These are phyloP conservation scores for Tulasnella sp. DNA, from an alignment of 768 basidiomycete genomes.

Conservation along the genomic window DNA sequence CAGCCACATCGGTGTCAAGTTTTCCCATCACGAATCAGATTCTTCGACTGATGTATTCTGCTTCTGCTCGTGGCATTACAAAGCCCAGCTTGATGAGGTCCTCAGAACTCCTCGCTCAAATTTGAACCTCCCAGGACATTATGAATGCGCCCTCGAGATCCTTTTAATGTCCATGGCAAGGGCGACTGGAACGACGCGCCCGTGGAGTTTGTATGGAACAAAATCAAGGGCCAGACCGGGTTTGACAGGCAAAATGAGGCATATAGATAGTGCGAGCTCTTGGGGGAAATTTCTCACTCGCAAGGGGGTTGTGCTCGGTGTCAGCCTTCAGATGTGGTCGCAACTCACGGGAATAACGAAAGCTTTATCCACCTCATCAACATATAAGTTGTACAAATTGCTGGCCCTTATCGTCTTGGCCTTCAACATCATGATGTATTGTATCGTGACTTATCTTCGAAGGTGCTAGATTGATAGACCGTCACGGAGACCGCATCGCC, in stretches of 20 bases:
- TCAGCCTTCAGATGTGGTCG: conserved; percentile 66
- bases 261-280: conserved; percentile 54
- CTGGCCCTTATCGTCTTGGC: too few species aligned
- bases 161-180: conserved; percentile 41
- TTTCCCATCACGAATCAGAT: too few species aligned
- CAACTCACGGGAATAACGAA: conserved; percentile 69
- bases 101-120: too few species aligned
- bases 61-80: too few species aligned
- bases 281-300: conserved; percentile 54
- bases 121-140: too few species aligned
- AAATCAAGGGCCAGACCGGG: conserved; percentile 37
- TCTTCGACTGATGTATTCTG: too few species aligned
- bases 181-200: conserved; percentile 42
- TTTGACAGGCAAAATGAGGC: conserved; percentile 61
- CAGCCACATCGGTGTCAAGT: too few species aligned
- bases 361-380: conserved; percentile 46
- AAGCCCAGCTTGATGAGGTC: too few species aligned
- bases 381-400: background rate
- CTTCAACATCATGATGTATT: background rate
- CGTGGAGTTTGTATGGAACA: conserved; percentile 65
- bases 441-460: conserved; percentile 58
- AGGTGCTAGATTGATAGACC: conserved; percentile 64
- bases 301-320: conserved; percentile 59
- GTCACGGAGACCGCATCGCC: conserved; percentile 63
- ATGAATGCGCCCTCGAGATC: conserved; percentile 59